Evolutionary conservation across 768 basidiomycete species (phyloP), one percentile per base, ranked within the genome.

Genomic region (Gymnopilus dilepis): DNA sequence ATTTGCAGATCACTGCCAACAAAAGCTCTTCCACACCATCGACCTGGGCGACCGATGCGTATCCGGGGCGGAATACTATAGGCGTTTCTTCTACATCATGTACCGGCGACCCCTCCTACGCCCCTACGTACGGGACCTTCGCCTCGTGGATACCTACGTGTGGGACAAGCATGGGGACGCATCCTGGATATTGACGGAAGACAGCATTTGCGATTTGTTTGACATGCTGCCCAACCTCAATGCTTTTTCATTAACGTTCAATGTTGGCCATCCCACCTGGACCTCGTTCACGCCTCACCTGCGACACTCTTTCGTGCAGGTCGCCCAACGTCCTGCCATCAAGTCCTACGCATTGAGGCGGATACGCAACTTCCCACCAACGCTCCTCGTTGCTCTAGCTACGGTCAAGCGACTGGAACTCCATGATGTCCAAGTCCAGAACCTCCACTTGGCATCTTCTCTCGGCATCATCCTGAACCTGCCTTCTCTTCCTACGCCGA

Each of bases 11-110:
- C 60, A 53, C 15, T 64, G 62, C 58, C 67, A 66, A 55, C 61
- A 61, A 33, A 51, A 64, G 17, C 65, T 70, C 26, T 64, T 70
- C 57, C 67, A 62, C 58, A 67, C 62, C 28, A 60, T 70, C 60
- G 64, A 70, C 47, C 62, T 70, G 9, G 69, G 64, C 6, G 69
- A 70, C 62, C 52, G 57, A n/a, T 66, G 65, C 41, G 64, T 70
- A 6, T 62, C 65, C 21, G 69, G 69, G 0, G 60, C 64, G 51
- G 47, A 60, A 15, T 68, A 68, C 59, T 70, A 70, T 43, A 58
- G 60, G 4, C 60, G 64, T 3, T 62, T 70, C 26, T 59, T 56
- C 58, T 30, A 41, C n/a, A 28, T 64, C 43, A 38, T 70, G 17
- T 54, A 58, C 17, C 30, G 30, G 5, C 40, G 37, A 9, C 67